Percentiles rank a stretch among this genome's conserved stretches.
Evolutionary conservation across 1,284 basidiomycete species (phyloP).

Genomic region (Cryptococcus sp.): DNA sequence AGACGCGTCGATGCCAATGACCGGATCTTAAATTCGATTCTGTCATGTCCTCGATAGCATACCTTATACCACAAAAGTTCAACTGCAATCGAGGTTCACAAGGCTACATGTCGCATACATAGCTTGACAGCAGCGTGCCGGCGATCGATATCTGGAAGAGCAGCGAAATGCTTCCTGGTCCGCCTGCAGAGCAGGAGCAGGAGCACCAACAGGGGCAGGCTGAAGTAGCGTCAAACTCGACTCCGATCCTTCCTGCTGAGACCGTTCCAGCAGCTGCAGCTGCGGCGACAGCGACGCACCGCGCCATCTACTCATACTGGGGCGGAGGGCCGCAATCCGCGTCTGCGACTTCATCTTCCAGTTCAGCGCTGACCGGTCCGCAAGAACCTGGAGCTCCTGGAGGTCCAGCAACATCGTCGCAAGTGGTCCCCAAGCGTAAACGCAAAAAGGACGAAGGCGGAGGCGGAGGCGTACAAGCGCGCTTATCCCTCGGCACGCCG

Average conservation of each 20-base stretch:
- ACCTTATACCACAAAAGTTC: background rate
- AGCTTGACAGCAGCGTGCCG: background rate
- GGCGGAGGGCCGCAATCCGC: slow-evolving; percentile 1
- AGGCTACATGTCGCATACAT: background rate
- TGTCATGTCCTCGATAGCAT: background rate
- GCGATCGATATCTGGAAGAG: background rate
- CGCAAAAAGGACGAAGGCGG: slow-evolving; percentile 12
- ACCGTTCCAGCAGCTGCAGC: background rate
- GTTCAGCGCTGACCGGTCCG: background rate
- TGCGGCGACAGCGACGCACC: background rate
- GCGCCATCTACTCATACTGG: slow-evolving; percentile 13
- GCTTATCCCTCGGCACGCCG: background rate
- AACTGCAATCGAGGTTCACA: background rate
- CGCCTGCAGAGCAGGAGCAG: no score
- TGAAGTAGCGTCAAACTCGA: no score
- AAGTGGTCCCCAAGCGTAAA: slow-evolving; percentile 10
- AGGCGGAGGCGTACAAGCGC: slow-evolving; percentile 11
- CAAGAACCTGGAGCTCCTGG: background rate
- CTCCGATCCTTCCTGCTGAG: no score
- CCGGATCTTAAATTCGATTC: background rate
- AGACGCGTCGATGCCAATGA: background rate
- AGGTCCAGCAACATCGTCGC: background rate
- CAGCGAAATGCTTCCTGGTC: no score
- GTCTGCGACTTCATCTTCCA: slow-evolving; percentile 1
- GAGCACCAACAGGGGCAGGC: no score